Base-by-base conservation (phyloP, 2,329 filamentous ascomycete species). In the Cadophora sp. region DNA sequence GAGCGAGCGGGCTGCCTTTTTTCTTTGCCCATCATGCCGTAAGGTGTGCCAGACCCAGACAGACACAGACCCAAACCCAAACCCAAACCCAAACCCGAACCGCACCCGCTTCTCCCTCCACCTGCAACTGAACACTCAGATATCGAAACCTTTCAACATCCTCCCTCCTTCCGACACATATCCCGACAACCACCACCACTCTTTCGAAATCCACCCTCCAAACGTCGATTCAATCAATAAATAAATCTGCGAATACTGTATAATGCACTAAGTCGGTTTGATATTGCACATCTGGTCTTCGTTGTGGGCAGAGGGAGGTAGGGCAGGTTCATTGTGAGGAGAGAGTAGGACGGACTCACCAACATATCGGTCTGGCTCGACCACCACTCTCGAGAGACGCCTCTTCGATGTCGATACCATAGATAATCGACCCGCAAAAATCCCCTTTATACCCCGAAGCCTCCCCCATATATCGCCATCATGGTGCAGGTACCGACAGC, bases 401-500 rank as follows among this genome's bases (percentile, higher is more conserved):
- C 43, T 61, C 65, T 70, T 74, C 75, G 68, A 77, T 76, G 73
- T 72, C 74, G 71, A 72, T 65, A 62, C 69, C 69, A 53, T 76
- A 69, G 64, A 53, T 12, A 34, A 29, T 27, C 31, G 56, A 66
- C 63, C 69, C 71, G 66, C 68, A 46, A 72, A 67, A 53, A 65
- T 19, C 48, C 50, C 24, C 24, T 48, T 37, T 55, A 51, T 43
- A 53, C 37, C 24, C 59, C 51, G 19, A 63, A 22, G 19, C 31
- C 50, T 37, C 9, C n/a, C 46, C 65, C 46, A 46, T 40, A 29
- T 59, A 46, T 66, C 66, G 51, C 65, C 71, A 74, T 65, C 27
- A 77, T 79, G 76, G 77, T 77, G 51, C 77, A 78, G 67, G 75
- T 77, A 27, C 77, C 76, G 31, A 71, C 71, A 69, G 68, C 70